Conservation (phyloP, 2,329 filamentous ascomycete genomes). For the Xylariomycetidae sp. region DNA sequence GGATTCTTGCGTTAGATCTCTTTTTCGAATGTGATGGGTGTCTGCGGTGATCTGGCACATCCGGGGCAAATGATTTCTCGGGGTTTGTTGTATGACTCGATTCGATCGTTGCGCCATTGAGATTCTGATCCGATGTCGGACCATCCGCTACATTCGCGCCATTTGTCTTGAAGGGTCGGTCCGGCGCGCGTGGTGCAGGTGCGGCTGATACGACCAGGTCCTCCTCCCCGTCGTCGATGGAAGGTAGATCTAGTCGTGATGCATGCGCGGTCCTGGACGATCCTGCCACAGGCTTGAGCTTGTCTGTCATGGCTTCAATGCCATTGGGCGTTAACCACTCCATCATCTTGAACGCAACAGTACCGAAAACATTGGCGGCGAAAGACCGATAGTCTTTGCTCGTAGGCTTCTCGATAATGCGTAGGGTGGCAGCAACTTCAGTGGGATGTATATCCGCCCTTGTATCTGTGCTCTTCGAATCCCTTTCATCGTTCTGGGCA, state of each 20-base stretch:
- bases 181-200: constrained; percentile 6
- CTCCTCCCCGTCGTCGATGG: constrained; percentile 11
- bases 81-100: background rate
- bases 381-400: constrained; percentile 55
- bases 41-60: constrained; percentile 6
- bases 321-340: constrained; percentile 61
- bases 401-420: constrained; percentile 38
- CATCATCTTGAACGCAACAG: constrained; percentile 62
- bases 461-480: background rate
- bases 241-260: constrained; percentile 15
- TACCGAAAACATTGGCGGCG: constrained; percentile 58
- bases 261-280: too few relatives aligned
- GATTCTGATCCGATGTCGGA: background rate
- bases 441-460: background rate
- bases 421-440: constrained; percentile 22
- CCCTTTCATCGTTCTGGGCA: background rate
- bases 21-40: constrained; percentile 18
- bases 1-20: constrained; percentile 24
- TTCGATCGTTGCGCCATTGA: constrained; percentile 5
- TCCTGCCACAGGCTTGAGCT: constrained; percentile 21
- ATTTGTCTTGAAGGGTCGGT: constrained; percentile 2
- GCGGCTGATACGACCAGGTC: constrained; percentile 7
- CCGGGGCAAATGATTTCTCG: constrained; percentile 7
- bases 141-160: background rate
- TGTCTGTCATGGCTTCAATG: constrained; percentile 42